phyloP scores from a whole-genome alignment of 2,329 filamentous ascomycete genomes.

The Rachicladosporium sp. region DNA sequence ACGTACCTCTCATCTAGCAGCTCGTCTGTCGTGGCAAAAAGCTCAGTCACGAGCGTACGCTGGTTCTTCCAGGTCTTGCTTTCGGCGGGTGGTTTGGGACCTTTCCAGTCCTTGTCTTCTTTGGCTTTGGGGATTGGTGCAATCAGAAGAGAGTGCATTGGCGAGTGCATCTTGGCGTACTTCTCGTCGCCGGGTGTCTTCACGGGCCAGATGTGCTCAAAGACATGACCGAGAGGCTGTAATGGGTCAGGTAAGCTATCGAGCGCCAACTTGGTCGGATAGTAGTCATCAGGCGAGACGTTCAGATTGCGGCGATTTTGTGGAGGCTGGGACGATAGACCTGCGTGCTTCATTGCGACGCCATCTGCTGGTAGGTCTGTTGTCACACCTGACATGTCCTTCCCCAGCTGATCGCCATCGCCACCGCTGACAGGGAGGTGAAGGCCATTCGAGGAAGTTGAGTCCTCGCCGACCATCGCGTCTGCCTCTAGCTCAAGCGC shows the following conservation, averaged over 20 bases:
- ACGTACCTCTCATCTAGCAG: constrained; percentile 73
- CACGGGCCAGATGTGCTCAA: constrained; percentile 79
- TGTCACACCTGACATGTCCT: too few species aligned
- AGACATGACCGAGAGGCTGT: constrained; percentile 64
- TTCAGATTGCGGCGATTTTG: constrained; percentile 14
- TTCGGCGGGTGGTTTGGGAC: constrained; percentile 48
- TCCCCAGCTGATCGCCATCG: too few species aligned
- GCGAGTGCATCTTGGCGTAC: constrained; percentile 71
- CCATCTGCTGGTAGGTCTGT: neutral
- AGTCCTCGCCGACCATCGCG: too few species aligned
- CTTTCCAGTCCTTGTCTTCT: constrained; percentile 52
- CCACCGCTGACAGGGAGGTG: too few species aligned
- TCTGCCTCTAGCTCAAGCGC: constrained; percentile 12
- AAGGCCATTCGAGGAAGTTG: too few species aligned
- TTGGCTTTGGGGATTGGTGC: constrained; percentile 56
- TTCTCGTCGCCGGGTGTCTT: constrained; percentile 77
- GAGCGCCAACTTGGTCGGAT: constrained; percentile 32
- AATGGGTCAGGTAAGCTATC: constrained; percentile 30
- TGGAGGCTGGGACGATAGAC: neutral
- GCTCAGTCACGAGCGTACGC: constrained; percentile 70
- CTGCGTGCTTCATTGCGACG: neutral
- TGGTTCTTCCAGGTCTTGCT: constrained; percentile 58
- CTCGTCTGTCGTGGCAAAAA: constrained; percentile 60
- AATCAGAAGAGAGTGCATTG: constrained; percentile 71
- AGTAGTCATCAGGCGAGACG: constrained; percentile 37